Evolutionary conservation across 2,329 filamentous ascomycete genomes (phyloP), one percentile per base, ranked within the genome.

Genomic region (Colletotrichum sp.): DNA sequence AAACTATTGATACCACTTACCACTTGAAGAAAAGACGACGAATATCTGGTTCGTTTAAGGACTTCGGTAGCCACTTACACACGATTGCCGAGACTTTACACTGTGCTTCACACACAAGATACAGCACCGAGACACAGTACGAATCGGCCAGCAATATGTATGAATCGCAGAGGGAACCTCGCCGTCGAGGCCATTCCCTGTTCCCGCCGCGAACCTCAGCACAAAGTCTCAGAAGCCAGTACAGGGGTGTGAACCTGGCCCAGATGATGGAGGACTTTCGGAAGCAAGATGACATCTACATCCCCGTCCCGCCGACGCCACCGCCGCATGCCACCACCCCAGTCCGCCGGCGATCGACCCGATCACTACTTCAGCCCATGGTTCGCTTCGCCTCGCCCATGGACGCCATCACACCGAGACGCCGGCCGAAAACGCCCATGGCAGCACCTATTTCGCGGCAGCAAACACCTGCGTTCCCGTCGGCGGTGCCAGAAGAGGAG

Each of bases 241-340:
- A 76, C 65, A 73, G 64, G 65, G 71, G 52, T 4, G 32, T 64
- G 12, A 60, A 76, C 24, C 57, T 76, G 26, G 70, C 62, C 8
- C 74, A 76, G 13, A 44, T 76, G 34, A 76, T 76, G 26, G 70
- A 76, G 34, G 64, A 76, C 18, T 76, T 76, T 16, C 74, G 74
- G 26, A 68, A 69, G n/a, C 34, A 66, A n/a, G 74, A 74, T 28
- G 70, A 72, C 70, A 65, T 76, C 57, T 76, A 76, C 71, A 44
- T 74, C 9, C 74, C 74, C 5, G 59, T 76, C 28, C 74, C 74
- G 59, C 74, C 74, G 21, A 76, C 74, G 34, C 74, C 70, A 39
- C 74, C 74, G 12, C 74, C 74, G 26, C 66, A 63, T 21, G 30
- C 59, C 12, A 63, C 28, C 59, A 34, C 13, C 32, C 59, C 57